Conservation (phyloP, 192 early-diverging fungal species). For the Pecoramyces ruminantium region DNA sequence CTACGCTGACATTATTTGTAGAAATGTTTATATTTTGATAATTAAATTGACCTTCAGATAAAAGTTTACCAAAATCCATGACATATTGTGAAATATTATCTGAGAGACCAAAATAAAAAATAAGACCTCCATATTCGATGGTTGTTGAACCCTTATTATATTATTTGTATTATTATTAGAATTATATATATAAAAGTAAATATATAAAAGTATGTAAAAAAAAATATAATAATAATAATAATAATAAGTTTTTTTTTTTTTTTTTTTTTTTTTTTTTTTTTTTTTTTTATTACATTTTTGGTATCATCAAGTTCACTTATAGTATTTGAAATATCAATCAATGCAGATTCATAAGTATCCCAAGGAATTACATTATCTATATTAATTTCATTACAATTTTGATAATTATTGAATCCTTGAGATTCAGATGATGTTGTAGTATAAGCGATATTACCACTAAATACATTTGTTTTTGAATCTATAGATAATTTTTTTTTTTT, state of each 20-base stretch:
- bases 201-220: too few species aligned
- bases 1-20: not conserved
- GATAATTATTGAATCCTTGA: not conserved
- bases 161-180: too few species aligned
- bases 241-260: too few species aligned
- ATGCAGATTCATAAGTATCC: not conserved
- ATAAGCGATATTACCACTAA: not conserved
- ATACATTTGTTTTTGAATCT: not conserved
- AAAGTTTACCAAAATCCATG: not conserved
- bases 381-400: not conserved
- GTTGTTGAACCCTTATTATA: not conserved
- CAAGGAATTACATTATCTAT: not conserved
- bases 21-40: not conserved
- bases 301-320: not conserved
- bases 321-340: not conserved
- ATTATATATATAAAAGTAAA: too few species aligned
- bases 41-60: not conserved
- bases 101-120: not conserved
- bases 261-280: too few species aligned
- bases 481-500: too few species aligned
- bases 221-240: too few species aligned
- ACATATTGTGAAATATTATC: not conserved
- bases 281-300: not conserved
- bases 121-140: not conserved
- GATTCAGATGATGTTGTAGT: not conserved